phyloP scores from a whole-genome alignment of 1,284 basidiomycete species.

The Malassezia japonica region DNA sequence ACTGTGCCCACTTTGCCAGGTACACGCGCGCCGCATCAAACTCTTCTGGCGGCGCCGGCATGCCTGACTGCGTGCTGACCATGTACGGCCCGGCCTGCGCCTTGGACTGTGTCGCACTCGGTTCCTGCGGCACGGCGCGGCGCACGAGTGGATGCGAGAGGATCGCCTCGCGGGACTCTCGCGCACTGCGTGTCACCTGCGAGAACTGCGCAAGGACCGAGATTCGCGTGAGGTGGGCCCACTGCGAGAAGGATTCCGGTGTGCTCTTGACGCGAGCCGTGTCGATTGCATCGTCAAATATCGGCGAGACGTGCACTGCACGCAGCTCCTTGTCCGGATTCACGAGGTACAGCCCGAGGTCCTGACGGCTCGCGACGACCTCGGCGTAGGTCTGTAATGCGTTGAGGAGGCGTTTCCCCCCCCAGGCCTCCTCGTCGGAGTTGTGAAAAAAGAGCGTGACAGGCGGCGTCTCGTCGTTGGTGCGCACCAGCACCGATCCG shows the following conservation, averaged over 20 bases:
- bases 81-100: constrained; percentile 40
- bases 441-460: constrained; percentile 10
- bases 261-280: constrained; percentile 27
- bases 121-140: constrained; percentile 29
- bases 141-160: constrained; percentile 30
- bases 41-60: constrained; percentile 52
- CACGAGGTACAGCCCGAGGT: constrained; percentile 73
- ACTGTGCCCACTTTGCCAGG: constrained; percentile 87
- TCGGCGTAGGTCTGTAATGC: constrained; percentile 55
- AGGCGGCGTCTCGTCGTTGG: constrained; percentile 23
- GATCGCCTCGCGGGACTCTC: constrained; percentile 33
- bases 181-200: constrained; percentile 36
- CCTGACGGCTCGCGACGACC: constrained; percentile 66
- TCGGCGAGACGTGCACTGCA: constrained; percentile 60
- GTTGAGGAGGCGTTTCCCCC: constrained; percentile 56
- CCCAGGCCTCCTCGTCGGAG: constrained; percentile 38
- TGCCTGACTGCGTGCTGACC: constrained; percentile 16
- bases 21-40: constrained; percentile 94
- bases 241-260: constrained; percentile 28
- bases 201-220: constrained; percentile 39
- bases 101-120: constrained; percentile 27
- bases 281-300: constrained; percentile 48
- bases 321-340: constrained; percentile 83
- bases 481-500: constrained; percentile 7
- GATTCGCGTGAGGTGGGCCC: constrained; percentile 38